Evolutionary conservation across 2,329 filamentous ascomycete genomes (phyloP).

Genomic region (Ceratocystis harringtonii): DNA sequence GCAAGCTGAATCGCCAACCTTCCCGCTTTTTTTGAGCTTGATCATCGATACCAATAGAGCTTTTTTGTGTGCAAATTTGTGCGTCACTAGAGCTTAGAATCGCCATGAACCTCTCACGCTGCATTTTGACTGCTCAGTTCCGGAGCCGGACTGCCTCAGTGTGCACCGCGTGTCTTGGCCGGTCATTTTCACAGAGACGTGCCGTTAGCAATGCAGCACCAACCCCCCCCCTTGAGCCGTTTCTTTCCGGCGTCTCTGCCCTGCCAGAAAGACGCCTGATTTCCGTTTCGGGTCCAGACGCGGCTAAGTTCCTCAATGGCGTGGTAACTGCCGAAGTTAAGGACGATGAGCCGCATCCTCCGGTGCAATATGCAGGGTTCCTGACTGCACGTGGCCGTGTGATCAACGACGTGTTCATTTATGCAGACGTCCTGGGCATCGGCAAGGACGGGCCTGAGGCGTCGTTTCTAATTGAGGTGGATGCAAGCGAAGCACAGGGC

Average conservation of each 20-base stretch:
- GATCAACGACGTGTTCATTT: slow-evolving; percentile 80
- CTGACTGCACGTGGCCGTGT: slow-evolving; percentile 74
- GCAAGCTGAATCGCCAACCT: too few relatives aligned
- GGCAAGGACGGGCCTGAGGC: slow-evolving; percentile 18
- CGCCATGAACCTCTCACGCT: neutral
- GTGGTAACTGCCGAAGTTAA: slow-evolving; percentile 59
- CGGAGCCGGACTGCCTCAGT: neutral
- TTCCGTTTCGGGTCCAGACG: slow-evolving; percentile 62
- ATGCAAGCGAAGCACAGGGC: slow-evolving; percentile 46
- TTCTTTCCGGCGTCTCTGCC: slow-evolving; percentile 33
- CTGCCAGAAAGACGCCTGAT: slow-evolving; percentile 68
- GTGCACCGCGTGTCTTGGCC: neutral
- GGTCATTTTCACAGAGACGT: slow-evolving; percentile 22
- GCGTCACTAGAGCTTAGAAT: neutral
- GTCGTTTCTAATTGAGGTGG: slow-evolving; percentile 62
- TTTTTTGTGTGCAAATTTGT: neutral
- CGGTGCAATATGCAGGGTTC: slow-evolving; percentile 66
- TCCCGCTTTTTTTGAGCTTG: neutral
- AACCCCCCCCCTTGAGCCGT: slow-evolving; percentile 22
- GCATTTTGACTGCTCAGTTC: neutral
- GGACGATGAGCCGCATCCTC: slow-evolving; percentile 25
- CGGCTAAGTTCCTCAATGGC: slow-evolving; percentile 74
- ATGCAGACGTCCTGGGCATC: slow-evolving; percentile 33
- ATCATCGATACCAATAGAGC: neutral
- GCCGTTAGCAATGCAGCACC: slow-evolving; percentile 16